These are phyloP conservation scores for Colletotrichum limetticola DNA, from an alignment of 2,329 filamentous ascomycete genomes.

Conservation along the genomic window DNA sequence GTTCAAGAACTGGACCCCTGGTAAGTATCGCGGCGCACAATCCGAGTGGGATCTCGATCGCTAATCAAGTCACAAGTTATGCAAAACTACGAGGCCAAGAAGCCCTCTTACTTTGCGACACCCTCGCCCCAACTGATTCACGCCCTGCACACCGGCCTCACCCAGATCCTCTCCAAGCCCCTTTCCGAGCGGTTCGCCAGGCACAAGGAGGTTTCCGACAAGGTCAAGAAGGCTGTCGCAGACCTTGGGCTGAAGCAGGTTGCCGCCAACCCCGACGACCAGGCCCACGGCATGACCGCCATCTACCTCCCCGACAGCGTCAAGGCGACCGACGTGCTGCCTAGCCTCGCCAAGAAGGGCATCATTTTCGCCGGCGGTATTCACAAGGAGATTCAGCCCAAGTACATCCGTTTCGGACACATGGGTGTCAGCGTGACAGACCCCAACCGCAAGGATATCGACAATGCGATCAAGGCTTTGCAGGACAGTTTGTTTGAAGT, in stretches of 20 bases:
- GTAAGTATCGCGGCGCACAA: constrained; percentile 56
- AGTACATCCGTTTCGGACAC: constrained; percentile 96
- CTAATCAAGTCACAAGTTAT: constrained; percentile 70
- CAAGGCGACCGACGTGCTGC: constrained; percentile 83
- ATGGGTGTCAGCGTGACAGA: constrained; percentile 96
- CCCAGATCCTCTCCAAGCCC: constrained; percentile 84
- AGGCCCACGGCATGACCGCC: constrained; percentile 97
- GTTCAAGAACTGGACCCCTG: constrained; percentile 96
- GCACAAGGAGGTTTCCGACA: constrained; percentile 83
- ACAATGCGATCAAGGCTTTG: constrained; percentile 83
- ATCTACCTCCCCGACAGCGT: constrained; percentile 92
- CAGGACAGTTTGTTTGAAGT: constrained; percentile 80
- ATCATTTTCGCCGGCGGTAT: constrained; percentile 95
- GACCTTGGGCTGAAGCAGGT: constrained; percentile 89
- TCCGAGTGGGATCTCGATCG: background rate
- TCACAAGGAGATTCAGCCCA: constrained; percentile 93
- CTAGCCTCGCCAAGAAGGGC: constrained; percentile 84
- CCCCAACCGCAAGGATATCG: constrained; percentile 81
- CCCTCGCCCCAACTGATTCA: constrained; percentile 94
- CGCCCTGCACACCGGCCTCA: constrained; percentile 89
- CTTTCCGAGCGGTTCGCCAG: constrained; percentile 84
- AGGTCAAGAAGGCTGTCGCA: constrained; percentile 84
- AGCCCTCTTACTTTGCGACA: constrained; percentile 97
- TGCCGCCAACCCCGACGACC: constrained; percentile 85
- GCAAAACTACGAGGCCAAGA: constrained; percentile 98